Percentiles rank a stretch among this genome's conserved stretches.
These are phyloP conservation scores for Postia placenta DNA, from an alignment of 768 basidiomycete genomes.

Conservation along the genomic window DNA sequence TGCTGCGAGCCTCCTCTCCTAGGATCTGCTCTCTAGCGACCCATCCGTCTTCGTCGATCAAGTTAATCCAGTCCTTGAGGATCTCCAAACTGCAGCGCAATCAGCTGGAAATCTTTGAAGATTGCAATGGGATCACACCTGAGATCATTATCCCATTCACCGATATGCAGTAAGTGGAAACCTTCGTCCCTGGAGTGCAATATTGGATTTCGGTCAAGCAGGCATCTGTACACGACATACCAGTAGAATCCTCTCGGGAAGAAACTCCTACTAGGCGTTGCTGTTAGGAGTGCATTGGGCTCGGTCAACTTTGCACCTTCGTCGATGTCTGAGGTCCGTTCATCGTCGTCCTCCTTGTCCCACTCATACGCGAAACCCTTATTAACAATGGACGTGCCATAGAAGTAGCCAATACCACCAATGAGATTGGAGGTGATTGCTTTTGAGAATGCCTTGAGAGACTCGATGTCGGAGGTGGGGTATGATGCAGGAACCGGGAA, in stretches of 20 bases:
- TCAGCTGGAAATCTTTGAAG: not conserved
- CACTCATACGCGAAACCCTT: slow-evolving; percentile 83
- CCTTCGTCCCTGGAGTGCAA: slow-evolving; percentile 80
- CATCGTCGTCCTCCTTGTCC: slow-evolving; percentile 65
- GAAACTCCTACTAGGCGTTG: slow-evolving; percentile 93
- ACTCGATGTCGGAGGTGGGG: slow-evolving; percentile 37
- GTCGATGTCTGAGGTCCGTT: slow-evolving; percentile 18
- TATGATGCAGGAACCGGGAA: slow-evolving; percentile 67
- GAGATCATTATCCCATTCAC: slow-evolving; percentile 89
- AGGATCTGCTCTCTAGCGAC: slow-evolving; percentile 95
- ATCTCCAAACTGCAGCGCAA: slow-evolving; percentile 65
- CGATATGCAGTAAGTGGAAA: slow-evolving; percentile 89
- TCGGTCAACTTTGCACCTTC: slow-evolving; percentile 66
- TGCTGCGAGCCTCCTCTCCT: slow-evolving; percentile 94
- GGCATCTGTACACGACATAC: slow-evolving; percentile 31
- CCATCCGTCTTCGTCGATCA: slow-evolving; percentile 95
- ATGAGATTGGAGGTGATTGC: slow-evolving; percentile 87
- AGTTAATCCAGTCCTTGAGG: slow-evolving; percentile 79
- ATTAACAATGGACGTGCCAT: slow-evolving; percentile 85
- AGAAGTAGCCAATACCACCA: slow-evolving; percentile 93
- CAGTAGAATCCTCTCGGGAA: slow-evolving; percentile 98
- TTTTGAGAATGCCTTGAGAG: slow-evolving; percentile 71
- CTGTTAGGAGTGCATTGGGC: slow-evolving; percentile 74
- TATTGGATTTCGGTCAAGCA: not conserved
- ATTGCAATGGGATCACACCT: slow-evolving; percentile 33